phyloP scores from a whole-genome alignment of 176 grass and related monocot genomes.

The Triticum timopheevii region DNA sequence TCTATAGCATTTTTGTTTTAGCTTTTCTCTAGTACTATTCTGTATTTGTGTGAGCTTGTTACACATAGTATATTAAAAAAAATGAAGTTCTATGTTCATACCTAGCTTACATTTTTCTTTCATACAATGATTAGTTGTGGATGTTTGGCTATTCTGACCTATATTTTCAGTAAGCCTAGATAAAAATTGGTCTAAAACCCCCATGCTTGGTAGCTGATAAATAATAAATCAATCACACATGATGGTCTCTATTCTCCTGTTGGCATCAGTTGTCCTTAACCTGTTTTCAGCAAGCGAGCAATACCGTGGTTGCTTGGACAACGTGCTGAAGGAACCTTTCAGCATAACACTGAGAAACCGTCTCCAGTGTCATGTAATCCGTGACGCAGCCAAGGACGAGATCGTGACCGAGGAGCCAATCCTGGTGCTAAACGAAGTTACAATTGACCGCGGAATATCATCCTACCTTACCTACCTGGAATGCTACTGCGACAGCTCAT shows the following conservation, averaged over 20 bases:
- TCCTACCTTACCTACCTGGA: slow-evolving; percentile 95
- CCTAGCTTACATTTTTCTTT: not conserved
- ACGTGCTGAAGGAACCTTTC: slow-evolving; percentile 70
- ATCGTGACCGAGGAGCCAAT: slow-evolving; percentile 76
- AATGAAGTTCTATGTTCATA: not conserved
- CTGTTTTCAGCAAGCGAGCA: slow-evolving; percentile 69
- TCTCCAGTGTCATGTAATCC: slow-evolving; percentile 90
- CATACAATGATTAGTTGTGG: not conserved
- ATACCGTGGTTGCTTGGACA: slow-evolving; percentile 68
- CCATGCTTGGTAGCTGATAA: not conserved
- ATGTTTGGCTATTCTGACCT: not conserved
- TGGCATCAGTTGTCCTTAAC: slow-evolving; percentile 46
- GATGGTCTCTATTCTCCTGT: not conserved
- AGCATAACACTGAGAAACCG: slow-evolving; percentile 88
- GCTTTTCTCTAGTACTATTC: no score
- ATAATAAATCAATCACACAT: not conserved
- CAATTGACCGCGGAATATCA: slow-evolving; percentile 91
- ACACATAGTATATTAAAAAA: no score
- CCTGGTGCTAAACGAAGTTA: slow-evolving; percentile 85
- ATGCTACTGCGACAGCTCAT: slow-evolving; percentile 90
- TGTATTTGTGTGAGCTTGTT: no score
- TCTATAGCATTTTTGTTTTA: not conserved
- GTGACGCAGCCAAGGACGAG: slow-evolving; percentile 86
- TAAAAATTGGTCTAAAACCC: not conserved
- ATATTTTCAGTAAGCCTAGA: not conserved